Conservation (phyloP, 228 moss, liverwort and hornwort genomes). For the Sphagnum fallax region DNA sequence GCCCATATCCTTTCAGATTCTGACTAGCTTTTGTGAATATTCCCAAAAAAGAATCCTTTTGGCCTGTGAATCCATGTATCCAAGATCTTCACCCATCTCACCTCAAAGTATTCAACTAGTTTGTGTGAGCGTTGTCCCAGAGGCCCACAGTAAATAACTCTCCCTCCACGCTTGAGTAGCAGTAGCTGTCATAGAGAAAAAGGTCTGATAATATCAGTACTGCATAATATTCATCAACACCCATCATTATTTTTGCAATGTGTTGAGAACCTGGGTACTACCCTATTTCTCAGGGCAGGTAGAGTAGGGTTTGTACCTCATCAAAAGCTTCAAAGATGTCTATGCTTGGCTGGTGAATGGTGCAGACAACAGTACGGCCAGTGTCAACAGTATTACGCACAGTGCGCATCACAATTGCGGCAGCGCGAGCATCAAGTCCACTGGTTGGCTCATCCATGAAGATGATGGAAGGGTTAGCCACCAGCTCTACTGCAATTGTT, state of each 20-base stretch:
- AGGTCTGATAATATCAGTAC: not conserved
- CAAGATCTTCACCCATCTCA: not conserved
- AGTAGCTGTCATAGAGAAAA: slow-evolving; percentile 18
- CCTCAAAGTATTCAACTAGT: slow-evolving; percentile 44
- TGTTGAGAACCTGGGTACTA: too few species aligned
- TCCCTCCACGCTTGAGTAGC: slow-evolving; percentile 45
- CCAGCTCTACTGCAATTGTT: slow-evolving; percentile 47
- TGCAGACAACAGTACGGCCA: slow-evolving; percentile 51
- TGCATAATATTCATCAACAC: too few species aligned
- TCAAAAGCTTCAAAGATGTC: slow-evolving; percentile 57
- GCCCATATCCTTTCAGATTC: too few species aligned
- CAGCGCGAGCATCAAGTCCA: slow-evolving; percentile 49
- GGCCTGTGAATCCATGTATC: too few species aligned
- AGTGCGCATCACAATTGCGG: slow-evolving; percentile 53
- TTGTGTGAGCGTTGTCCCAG: slow-evolving; percentile 39
- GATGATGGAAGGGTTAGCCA: slow-evolving; percentile 45
- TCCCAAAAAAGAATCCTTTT: too few species aligned
- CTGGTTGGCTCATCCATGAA: slow-evolving; percentile 60
- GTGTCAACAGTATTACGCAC: slow-evolving; percentile 53
- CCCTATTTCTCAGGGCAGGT: too few species aligned
- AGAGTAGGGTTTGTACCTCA: slow-evolving; percentile 18
- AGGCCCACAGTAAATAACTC: slow-evolving; percentile 43
- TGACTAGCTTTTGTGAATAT: too few species aligned
- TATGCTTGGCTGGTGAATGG: slow-evolving; percentile 53
- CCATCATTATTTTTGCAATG: too few species aligned